Conservation (phyloP, 2,329 filamentous ascomycete genomes). For the Penicillium nordicum region DNA sequence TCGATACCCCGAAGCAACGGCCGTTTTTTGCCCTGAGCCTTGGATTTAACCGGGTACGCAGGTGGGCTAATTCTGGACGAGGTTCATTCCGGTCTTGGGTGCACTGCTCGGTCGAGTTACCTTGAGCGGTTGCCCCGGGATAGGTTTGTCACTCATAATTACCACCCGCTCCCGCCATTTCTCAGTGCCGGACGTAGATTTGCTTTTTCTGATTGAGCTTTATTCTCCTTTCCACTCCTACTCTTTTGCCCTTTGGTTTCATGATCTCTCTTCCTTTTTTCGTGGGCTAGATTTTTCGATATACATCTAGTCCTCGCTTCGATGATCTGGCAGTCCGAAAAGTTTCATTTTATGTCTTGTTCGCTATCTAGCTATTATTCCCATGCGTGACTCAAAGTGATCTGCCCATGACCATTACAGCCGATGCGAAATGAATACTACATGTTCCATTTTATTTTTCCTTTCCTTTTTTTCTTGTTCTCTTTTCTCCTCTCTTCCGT, state of each 20-base stretch:
- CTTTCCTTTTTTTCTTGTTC: not conserved
- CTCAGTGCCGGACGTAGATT: conserved; percentile 2
- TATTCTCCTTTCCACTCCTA: conserved; percentile 9
- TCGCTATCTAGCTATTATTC: conserved; percentile 33
- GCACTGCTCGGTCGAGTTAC: not conserved
- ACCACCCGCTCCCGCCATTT: not conserved
- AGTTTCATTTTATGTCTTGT: conserved; percentile 30
- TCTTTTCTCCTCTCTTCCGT: conserved; percentile 4
- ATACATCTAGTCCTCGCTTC: conserved; percentile 33
- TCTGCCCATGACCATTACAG: conserved; percentile 35
- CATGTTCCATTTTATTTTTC: conserved; percentile 10
- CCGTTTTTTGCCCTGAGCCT: conserved; percentile 5
- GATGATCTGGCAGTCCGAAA: conserved; percentile 38
- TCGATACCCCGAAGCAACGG: conserved; percentile 33
- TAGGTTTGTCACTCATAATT: conserved; percentile 7
- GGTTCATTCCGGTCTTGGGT: not conserved
- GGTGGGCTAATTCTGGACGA: conserved; percentile 8
- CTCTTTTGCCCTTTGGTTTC: conserved; percentile 25
- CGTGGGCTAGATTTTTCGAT: conserved; percentile 30
- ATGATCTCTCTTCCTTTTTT: conserved; percentile 28
- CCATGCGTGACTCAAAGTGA: conserved; percentile 34
- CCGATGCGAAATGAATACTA: conserved; percentile 34
- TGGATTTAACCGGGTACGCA: conserved; percentile 10
- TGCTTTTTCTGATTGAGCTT: conserved; percentile 13
- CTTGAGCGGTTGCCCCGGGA: not conserved